Percentiles rank a stretch among this genome's conserved stretches.
Evolutionary conservation across 345 rosid species (phyloP).

Genomic region (Arabis alpina): DNA sequence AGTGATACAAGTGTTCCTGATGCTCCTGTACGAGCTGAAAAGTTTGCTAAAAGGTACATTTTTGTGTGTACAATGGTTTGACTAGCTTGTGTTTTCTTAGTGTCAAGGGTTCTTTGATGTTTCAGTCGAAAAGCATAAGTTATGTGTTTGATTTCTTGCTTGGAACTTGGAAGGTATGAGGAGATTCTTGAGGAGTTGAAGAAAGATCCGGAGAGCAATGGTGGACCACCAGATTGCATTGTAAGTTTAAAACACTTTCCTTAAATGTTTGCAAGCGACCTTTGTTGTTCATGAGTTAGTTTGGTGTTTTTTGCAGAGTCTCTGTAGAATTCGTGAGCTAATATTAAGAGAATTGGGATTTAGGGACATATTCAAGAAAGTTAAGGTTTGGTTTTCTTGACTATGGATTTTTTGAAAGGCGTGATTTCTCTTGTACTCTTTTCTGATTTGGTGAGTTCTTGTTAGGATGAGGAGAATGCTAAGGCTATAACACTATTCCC

Average conservation of each 20-base stretch:
- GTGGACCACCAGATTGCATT: conserved; percentile 91
- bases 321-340: conserved; percentile 87
- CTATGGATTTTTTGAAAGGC: neutral
- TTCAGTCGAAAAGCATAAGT: neutral
- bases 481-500: conserved; percentile 88
- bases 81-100: neutral
- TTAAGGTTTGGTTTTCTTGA: conserved; percentile 60
- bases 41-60: conserved; percentile 76
- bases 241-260: conserved; percentile 48
- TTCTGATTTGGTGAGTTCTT: conserved; percentile 13
- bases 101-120: conserved; percentile 1
- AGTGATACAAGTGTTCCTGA: conserved; percentile 73
- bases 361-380: conserved; percentile 94
- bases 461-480: conserved; percentile 94
- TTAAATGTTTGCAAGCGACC: conserved; percentile 6
- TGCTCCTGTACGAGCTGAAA: conserved; percentile 75
- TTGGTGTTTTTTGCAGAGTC: conserved; percentile 57
- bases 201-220: conserved; percentile 97
- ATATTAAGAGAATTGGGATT: conserved; percentile 93
- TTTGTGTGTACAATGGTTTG: conserved; percentile 6
- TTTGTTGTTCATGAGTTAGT: conserved; percentile 18
- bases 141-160: neutral
- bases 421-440: neutral
- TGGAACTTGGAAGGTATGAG: conserved; percentile 56
- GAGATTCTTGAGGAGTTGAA: conserved; percentile 87